phyloP scores from a whole-genome alignment of 495 filamentous ascomycete species.

The Rhizodiscina lignyota region DNA sequence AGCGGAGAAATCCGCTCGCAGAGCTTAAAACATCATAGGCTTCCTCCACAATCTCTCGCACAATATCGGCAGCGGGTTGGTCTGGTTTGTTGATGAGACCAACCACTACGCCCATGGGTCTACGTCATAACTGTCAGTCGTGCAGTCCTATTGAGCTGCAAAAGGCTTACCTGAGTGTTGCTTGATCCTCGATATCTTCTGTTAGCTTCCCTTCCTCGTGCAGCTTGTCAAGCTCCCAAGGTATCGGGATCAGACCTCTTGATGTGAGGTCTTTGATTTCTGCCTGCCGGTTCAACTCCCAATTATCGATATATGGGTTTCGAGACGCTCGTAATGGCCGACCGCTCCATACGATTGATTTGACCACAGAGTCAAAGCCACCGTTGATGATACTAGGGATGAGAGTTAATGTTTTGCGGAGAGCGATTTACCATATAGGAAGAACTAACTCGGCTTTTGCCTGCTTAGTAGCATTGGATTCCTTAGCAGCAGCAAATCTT shows the following conservation, averaged over 20 bases:
- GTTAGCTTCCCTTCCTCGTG: slow-evolving; percentile 10
- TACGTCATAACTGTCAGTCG: slow-evolving; percentile 4
- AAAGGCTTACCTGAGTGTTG: slow-evolving; percentile 7
- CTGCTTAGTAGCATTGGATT: slow-evolving; percentile 4
- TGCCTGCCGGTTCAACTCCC: slow-evolving; percentile 10
- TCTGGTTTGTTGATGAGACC: slow-evolving; percentile 9
- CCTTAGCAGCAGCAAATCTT: slow-evolving; percentile 8
- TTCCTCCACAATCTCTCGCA: slow-evolving; percentile 13
- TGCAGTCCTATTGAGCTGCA: too few species aligned
- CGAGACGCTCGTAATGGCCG: slow-evolving; percentile 8
- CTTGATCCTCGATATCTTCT: slow-evolving; percentile 13
- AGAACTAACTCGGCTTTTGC: slow-evolving; percentile 8
- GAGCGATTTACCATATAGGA: too few species aligned
- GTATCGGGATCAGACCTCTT: slow-evolving; percentile 10
- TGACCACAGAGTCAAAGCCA: slow-evolving; percentile 9
- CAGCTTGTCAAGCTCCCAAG: slow-evolving; percentile 11
- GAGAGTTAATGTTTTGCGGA: neutral
- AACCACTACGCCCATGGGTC: slow-evolving; percentile 12
- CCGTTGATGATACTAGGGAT: slow-evolving; percentile 4
- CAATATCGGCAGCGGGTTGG: slow-evolving; percentile 11
- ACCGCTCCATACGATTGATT: slow-evolving; percentile 8
- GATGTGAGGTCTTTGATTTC: slow-evolving; percentile 11
- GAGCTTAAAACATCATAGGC: slow-evolving; percentile 4
- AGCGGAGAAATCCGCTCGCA: slow-evolving; percentile 3
- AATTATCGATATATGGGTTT: slow-evolving; percentile 12